Base-by-base conservation (phyloP, 2,329 filamentous ascomycete species). In the Hypoxylon sp. region DNA sequence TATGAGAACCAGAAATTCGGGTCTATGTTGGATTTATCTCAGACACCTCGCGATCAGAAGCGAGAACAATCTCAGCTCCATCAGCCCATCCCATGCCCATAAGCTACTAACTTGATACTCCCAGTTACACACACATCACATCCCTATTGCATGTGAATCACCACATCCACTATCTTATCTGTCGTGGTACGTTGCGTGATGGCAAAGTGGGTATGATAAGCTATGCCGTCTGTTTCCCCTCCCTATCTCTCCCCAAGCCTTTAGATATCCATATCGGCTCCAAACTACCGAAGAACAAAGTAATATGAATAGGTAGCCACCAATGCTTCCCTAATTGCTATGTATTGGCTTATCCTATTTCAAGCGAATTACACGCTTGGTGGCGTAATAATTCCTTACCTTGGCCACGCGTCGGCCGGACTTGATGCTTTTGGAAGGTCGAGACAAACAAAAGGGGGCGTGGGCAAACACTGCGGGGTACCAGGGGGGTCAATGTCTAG, bases 381-480 rank as follows among this genome's bases (percentile, higher is more conserved):
- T 23, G 45, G 36, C 15, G 35, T 23, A 57, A 30, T 41, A 15
- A 3, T 38, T 32, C 16, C 51, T 41, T 36, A n/a, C 12, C 35
- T 47, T 47, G 36, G 43, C 26, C 20, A 48, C 34, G 19, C 38
- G 21, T 55, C 12, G 17, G 30, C 29, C 17, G 19, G 32, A 16
- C 47, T 51, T 47, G 32, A 34, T 44, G 41, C 19, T 47, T 57
- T 32, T n/a, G 55, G 55, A 58, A 58, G 55, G 55, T 58, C 55
- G 31, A 50, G 46, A 49, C n/a, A n/a, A n/a, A n/a, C 26, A 17
- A 8, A 31, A 30, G 7, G 21, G 32, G 35, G 21, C 25, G 26
- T 16, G 25, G 27, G 17, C 12, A 29, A 36, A 35, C 25, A 32
- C 44, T 44, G 46, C 45, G 46, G 30, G 51, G 55, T n/a, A n/a